These are phyloP conservation scores for Lepidium didymum DNA, from an alignment of 345 rosid species.

Conservation along the genomic window DNA sequence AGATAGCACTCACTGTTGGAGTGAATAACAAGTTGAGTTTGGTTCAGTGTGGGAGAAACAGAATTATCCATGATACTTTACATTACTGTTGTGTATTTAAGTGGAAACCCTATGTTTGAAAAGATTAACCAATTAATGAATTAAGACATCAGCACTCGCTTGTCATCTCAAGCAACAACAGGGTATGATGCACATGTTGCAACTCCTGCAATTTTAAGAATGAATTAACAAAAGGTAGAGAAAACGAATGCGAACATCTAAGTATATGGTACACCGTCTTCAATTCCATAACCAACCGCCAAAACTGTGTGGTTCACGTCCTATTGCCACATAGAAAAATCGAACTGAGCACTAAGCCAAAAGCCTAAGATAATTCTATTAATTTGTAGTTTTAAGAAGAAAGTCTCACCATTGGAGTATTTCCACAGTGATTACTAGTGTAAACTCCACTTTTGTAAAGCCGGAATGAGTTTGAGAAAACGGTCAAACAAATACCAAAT, in stretches of 20 bases:
- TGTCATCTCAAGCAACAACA: constrained; percentile 41
- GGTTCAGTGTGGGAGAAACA: too few species aligned
- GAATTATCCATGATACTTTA: too few species aligned
- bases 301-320: constrained; percentile 98
- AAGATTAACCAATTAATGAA: too few species aligned
- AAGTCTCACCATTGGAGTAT: constrained; percentile 56
- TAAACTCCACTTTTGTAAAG: constrained; percentile 76
- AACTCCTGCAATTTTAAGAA: constrained; percentile 48
- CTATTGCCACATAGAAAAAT: constrained; percentile 29
- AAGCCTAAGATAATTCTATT: background rate
- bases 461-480: constrained; percentile 33
- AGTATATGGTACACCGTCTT: constrained; percentile 44
- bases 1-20: too few species aligned
- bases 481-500: too few species aligned
- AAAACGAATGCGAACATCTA: background rate
- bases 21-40: too few species aligned
- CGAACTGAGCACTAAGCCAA: background rate
- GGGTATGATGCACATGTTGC: constrained; percentile 96
- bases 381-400: background rate
- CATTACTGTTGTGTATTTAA: too few species aligned
- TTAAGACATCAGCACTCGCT: too few species aligned
- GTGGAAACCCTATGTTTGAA: too few species aligned
- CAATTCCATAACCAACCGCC: constrained; percentile 93
- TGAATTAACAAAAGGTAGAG: background rate
- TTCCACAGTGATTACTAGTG: constrained; percentile 63